phyloP scores from a whole-genome alignment of 1,284 basidiomycete species.

The Cryptococcus sp. region DNA sequence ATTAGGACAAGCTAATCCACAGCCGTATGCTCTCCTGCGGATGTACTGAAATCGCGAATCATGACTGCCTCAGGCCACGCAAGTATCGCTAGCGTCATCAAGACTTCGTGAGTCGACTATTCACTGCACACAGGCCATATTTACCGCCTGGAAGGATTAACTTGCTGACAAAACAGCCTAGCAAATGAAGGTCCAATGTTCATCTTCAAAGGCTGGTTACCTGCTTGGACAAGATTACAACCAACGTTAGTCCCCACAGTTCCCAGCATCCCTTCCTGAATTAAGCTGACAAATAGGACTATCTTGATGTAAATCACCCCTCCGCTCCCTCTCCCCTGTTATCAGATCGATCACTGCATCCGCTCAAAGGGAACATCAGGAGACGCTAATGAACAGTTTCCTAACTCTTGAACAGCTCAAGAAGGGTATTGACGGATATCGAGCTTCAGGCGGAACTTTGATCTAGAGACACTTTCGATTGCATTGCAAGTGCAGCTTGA shows the following conservation, averaged over 20 bases:
- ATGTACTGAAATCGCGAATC: conserved; percentile 53
- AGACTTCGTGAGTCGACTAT: conserved; percentile 2
- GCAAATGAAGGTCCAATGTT: conserved; percentile 42
- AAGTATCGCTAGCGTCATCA: conserved; percentile 23
- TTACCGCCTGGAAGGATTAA: neutral
- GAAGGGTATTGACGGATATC: conserved; percentile 33
- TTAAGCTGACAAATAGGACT: neutral
- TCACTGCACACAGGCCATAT: no score
- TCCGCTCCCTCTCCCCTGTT: no score
- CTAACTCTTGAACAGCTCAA: conserved; percentile 47
- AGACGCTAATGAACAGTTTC: conserved; percentile 46
- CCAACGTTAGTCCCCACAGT: neutral
- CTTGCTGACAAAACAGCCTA: neutral
- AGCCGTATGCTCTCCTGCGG: conserved; percentile 50
- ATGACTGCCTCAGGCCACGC: conserved; percentile 44
- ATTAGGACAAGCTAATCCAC: conserved; percentile 45
- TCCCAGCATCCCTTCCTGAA: neutral
- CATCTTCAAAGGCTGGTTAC: conserved; percentile 56
- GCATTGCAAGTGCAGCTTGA: no score
- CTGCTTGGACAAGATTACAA: conserved; percentile 46
- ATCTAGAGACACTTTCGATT: no score
- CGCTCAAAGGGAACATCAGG: no score
- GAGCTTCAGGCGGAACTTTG: neutral
- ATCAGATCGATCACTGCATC: no score
- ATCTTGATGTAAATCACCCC: neutral